Evolutionary conservation across 768 basidiomycete species (phyloP).

Genomic region (Favolaschia claudopus): DNA sequence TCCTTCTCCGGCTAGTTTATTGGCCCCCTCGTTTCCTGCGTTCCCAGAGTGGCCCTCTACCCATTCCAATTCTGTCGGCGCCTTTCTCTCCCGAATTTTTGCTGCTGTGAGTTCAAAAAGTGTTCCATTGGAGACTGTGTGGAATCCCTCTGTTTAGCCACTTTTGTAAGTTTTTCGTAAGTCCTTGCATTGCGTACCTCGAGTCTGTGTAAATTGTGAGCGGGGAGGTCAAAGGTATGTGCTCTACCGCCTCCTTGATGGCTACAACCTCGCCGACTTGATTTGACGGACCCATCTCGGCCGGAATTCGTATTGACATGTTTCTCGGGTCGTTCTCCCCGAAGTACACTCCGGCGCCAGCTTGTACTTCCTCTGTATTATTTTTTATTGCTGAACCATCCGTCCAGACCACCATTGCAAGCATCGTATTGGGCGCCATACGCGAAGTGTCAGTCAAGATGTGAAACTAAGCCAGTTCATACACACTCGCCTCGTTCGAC

Average conservation of each 20-base stretch:
- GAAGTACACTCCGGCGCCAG: too few species aligned
- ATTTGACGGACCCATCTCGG: slow-evolving; percentile 2
- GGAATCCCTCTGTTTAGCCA: slow-evolving; percentile 14
- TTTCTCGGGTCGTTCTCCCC: slow-evolving; percentile 2
- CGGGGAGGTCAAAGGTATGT: neutral
- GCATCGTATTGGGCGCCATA: too few species aligned
- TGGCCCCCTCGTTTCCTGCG: slow-evolving; percentile 32
- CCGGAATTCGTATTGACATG: neutral
- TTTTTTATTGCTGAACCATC: too few species aligned
- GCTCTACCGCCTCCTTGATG: too few species aligned
- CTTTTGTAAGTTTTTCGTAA: slow-evolving; percentile 6
- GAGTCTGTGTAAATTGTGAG: slow-evolving; percentile 14
- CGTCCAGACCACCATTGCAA: too few species aligned
- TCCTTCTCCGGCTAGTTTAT: slow-evolving; percentile 26
- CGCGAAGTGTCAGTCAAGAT: too few species aligned
- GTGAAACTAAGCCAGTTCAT: too few species aligned
- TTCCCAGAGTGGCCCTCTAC: slow-evolving; percentile 30
- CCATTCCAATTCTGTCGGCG: slow-evolving; percentile 30
- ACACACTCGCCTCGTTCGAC: too few species aligned
- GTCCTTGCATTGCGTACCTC: slow-evolving; percentile 12
- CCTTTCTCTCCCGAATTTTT: neutral
- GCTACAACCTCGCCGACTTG: slow-evolving; percentile 14
- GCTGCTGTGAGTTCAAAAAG: neutral
- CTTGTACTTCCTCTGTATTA: too few species aligned
- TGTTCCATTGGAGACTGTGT: neutral